Conservation (phyloP, 2,329 filamentous ascomycete species). For the Fusarium miscanthi region DNA sequence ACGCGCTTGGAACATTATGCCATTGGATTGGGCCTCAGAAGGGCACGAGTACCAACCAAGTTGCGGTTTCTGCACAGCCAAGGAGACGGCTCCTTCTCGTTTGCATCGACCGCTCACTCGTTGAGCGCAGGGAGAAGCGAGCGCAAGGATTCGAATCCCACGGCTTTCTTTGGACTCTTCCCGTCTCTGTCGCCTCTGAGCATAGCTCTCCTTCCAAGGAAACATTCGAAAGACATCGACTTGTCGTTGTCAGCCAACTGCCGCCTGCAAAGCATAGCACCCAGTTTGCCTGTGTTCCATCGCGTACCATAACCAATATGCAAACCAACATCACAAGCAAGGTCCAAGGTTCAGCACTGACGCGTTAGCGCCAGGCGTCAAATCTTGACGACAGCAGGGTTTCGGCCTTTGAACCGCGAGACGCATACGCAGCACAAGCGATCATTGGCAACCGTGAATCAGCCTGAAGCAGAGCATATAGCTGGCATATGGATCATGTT, state of each 20-base stretch:
- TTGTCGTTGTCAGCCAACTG: conserved; percentile 18
- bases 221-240: conserved; percentile 11
- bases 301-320: neutral
- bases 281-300: conserved; percentile 11
- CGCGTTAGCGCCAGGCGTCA: conserved; percentile 1
- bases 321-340: conserved; percentile 1
- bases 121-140: conserved; percentile 37
- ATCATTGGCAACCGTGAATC: conserved; percentile 36
- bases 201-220: conserved; percentile 23
- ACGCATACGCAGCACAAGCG: conserved; percentile 22
- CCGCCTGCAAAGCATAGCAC: conserved; percentile 26
- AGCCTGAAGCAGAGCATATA: conserved; percentile 36
- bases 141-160: conserved; percentile 45
- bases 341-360: neutral
- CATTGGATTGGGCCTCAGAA: conserved; percentile 24
- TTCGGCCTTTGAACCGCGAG: conserved; percentile 28
- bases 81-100: conserved; percentile 34
- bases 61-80: conserved; percentile 23
- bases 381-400: conserved; percentile 7
- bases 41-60: conserved; percentile 13
- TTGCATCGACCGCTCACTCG: conserved; percentile 33
- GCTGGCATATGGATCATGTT: conserved; percentile 41
- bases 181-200: conserved; percentile 31
- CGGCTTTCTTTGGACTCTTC: conserved; percentile 34
- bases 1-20: conserved; percentile 9